Conservation (phyloP, 2,329 filamentous ascomycete genomes). For the Colletotrichum acutatum region DNA sequence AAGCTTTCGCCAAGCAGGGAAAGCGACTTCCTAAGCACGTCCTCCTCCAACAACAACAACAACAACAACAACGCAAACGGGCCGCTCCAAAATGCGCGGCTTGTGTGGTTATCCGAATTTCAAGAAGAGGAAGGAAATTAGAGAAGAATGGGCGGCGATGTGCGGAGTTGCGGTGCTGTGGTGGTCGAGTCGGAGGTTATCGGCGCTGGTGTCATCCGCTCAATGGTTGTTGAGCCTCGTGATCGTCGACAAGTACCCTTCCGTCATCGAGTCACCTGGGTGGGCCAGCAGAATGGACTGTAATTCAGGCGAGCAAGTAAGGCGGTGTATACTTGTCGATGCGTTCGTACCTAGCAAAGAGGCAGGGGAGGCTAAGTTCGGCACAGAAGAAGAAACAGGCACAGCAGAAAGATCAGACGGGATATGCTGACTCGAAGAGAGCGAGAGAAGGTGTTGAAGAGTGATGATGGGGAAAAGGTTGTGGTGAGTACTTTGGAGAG, state of each 20-base stretch:
- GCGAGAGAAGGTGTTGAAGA: slow-evolving; percentile 1
- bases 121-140: background rate
- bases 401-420: slow-evolving; percentile 28
- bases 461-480: background rate
- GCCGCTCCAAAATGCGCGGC: slow-evolving; percentile 1
- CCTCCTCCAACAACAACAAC: background rate
- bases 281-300: background rate
- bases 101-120: background rate
- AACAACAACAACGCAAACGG: background rate
- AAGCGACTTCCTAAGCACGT: background rate
- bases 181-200: slow-evolving; percentile 17
- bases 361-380: slow-evolving; percentile 1
- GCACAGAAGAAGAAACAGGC: slow-evolving; percentile 3
- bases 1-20: background rate
- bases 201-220: slow-evolving; percentile 30
- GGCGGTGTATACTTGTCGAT: background rate
- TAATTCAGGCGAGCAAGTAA: background rate
- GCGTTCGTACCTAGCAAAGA: slow-evolving; percentile 2
- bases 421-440: slow-evolving; percentile 15
- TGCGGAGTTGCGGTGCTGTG: slow-evolving; percentile 1
- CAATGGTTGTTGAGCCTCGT: slow-evolving; percentile 30
- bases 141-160: background rate
- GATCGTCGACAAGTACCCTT: slow-evolving; percentile 30
- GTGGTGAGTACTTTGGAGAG: background rate
- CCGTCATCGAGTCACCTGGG: slow-evolving; percentile 35